Base-by-base conservation (phyloP, 352 stramenopile species). In the Pythium scleroteichum region DNA sequence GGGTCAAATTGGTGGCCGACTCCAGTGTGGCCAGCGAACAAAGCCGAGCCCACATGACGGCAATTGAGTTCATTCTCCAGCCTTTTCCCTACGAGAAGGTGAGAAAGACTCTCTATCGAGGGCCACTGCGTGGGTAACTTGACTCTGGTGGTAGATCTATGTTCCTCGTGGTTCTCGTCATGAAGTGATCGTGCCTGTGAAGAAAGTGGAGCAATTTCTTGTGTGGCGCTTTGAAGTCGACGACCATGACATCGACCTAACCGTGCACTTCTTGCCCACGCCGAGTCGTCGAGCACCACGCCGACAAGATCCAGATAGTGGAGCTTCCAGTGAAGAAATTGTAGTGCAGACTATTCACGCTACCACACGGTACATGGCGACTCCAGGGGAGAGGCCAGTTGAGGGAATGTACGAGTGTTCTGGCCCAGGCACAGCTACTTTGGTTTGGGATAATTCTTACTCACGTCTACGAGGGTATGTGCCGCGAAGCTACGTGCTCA, bases 141-240 rank as follows among this genome's bases (percentile, higher is more conserved):
- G 24, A 35, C 2, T 50, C 17, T 48, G 16, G 19, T 51, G 54
- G 10, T 33, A 61, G 40, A 64, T 61, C 53, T 60, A 66, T 44
- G 41, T 70, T 20, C 64, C 72, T 17, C 71, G 65, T 69, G 80
- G 79, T 1, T 87, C 84, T 5, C 61, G 59, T 6, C 77, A 90
- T 54, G 78, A 92, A 42, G 63, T 89, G 13, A 56, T 79, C n/a
- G 64, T 92, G 26, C 72, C 71, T 10, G 62, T 69, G 4, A 69
- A 68, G 35, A 70, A 75, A 29, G 66, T 68, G 0, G 64, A 69
- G 10, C 84, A 90, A 33, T 89, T 85, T 57, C 66, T 94, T 48
- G 80, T 92, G 23, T 94, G 85, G 85, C 87, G 87, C 48, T 94
- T 94, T 53, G 85, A 92, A 47, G 47, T 91, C 4, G 82, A 92